These are phyloP conservation scores for Salicornia ramosissima DNA, from an alignment of 148 eudicot species.

Conservation along the genomic window DNA sequence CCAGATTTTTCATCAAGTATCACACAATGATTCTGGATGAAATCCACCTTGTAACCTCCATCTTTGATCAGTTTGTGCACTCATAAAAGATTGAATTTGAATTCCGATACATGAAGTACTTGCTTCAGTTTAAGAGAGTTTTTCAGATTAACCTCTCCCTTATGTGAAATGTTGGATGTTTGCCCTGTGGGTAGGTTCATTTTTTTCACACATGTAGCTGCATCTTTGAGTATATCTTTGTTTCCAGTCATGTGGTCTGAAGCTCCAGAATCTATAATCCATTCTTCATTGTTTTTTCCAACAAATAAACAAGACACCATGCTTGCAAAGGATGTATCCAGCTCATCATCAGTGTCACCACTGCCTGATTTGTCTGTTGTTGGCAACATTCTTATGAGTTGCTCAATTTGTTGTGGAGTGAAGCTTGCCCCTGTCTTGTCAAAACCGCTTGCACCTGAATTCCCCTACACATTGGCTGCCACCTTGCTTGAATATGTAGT, in stretches of 20 bases:
- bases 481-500: not conserved
- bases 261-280: conserved; percentile 1
- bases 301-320: not conserved
- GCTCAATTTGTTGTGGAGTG: too few species aligned
- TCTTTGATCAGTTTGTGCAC: not conserved
- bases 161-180: not conserved
- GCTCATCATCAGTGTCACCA: not conserved
- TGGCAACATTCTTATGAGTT: too few species aligned
- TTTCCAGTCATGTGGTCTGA: conserved; percentile 1
- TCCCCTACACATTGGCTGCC: not conserved
- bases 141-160: not conserved
- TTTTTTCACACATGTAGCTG: fast-evolving
- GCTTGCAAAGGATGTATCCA: not conserved
- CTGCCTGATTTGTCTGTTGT: too few species aligned
- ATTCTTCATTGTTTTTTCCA: not conserved
- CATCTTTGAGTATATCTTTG: not conserved
- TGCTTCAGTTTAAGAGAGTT: not conserved
- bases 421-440: not conserved
- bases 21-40: not conserved
- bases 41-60: not conserved
- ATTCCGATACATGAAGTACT: not conserved
- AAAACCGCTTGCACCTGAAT: not conserved
- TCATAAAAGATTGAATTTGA: not conserved
- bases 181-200: not conserved
- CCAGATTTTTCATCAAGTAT: not conserved